Conservation (phyloP, 371 early-diverging fungal species). For the Syncephalastrum contaminatum region DNA sequence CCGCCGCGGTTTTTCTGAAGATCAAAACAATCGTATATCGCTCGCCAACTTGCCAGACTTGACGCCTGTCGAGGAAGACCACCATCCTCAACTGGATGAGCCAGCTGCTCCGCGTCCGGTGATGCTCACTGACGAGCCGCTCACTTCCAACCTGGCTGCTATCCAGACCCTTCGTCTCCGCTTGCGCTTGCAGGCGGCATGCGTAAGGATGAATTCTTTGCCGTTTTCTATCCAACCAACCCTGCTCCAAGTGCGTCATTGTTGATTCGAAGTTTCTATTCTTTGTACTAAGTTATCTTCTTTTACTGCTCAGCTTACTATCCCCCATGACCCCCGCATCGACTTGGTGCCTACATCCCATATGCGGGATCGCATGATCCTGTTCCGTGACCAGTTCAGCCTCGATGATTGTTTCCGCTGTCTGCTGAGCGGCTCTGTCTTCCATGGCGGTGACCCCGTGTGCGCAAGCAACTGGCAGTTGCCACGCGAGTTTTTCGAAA, state of each 20-base stretch:
- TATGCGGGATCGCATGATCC: slow-evolving; percentile 53
- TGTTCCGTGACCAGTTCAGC: slow-evolving; percentile 43
- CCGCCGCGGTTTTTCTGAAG: not conserved
- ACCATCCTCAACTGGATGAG: not conserved
- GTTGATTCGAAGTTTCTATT: not conserved
- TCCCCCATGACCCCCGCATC: slow-evolving; percentile 53
- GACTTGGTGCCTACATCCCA: slow-evolving; percentile 50
- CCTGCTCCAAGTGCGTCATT: slow-evolving; percentile 25
- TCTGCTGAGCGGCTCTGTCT: slow-evolving; percentile 37
- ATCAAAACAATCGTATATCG: slow-evolving; percentile 1
- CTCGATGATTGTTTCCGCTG: slow-evolving; percentile 49
- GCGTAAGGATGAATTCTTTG: slow-evolving; percentile 19
- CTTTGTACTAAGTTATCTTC: not conserved
- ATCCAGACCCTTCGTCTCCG: slow-evolving; percentile 27
- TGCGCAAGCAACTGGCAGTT: slow-evolving; percentile 50
- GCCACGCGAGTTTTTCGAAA: slow-evolving; percentile 44
- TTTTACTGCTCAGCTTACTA: slow-evolving; percentile 18
- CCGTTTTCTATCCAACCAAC: slow-evolving; percentile 32
- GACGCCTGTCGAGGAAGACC: slow-evolving; percentile 9
- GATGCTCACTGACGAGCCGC: slow-evolving; percentile 19
- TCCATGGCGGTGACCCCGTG: slow-evolving; percentile 49
- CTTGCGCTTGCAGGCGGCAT: slow-evolving; percentile 22
- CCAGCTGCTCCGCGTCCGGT: slow-evolving; percentile 12
- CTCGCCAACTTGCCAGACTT: slow-evolving; percentile 9
- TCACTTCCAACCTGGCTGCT: slow-evolving; percentile 28